Percentiles rank a stretch among this genome's conserved stretches.
Evolutionary conservation across 2,329 filamentous ascomycete species (phyloP).

Genomic region (Penicillium sp.): DNA sequence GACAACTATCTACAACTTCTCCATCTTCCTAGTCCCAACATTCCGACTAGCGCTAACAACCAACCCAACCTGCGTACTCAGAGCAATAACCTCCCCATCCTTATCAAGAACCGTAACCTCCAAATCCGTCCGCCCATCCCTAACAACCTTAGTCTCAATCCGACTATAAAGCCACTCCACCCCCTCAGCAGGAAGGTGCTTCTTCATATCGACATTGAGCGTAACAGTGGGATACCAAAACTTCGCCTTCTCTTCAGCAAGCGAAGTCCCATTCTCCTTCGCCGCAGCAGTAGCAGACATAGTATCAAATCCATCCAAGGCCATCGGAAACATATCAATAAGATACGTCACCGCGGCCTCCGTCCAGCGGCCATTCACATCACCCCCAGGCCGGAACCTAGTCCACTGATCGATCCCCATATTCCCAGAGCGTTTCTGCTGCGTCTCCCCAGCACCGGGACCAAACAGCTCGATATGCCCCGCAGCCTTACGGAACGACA

Average conservation of each 20-base stretch:
- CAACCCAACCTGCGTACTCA: slow-evolving; percentile 68
- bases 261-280: slow-evolving; percentile 25
- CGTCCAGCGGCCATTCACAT: slow-evolving; percentile 56
- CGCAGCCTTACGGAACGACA: slow-evolving; percentile 50
- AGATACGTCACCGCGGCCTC: slow-evolving; percentile 65
- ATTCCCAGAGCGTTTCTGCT: slow-evolving; percentile 15
- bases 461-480: slow-evolving; percentile 52
- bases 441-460: slow-evolving; percentile 27
- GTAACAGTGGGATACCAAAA: slow-evolving; percentile 77
- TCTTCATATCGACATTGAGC: slow-evolving; percentile 76
- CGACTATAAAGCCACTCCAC: slow-evolving; percentile 71
- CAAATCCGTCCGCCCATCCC: slow-evolving; percentile 71
- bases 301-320: slow-evolving; percentile 55
- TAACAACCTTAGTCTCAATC: slow-evolving; percentile 64
- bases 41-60: slow-evolving; percentile 66
- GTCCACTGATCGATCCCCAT: slow-evolving; percentile 65
- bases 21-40: slow-evolving; percentile 47
- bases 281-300: slow-evolving; percentile 33
- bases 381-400: slow-evolving; percentile 55
- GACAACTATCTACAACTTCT: slow-evolving; percentile 22
- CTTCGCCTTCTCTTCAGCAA: slow-evolving; percentile 33
- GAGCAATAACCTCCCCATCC: slow-evolving; percentile 62
- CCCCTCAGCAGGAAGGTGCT: slow-evolving; percentile 64
- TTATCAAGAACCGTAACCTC: slow-evolving; percentile 68
- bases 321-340: slow-evolving; percentile 67